Evolutionary conservation across 1,284 basidiomycete species (phyloP), one percentile per base, ranked within the genome.

Genomic region (Volvariella volvacea): DNA sequence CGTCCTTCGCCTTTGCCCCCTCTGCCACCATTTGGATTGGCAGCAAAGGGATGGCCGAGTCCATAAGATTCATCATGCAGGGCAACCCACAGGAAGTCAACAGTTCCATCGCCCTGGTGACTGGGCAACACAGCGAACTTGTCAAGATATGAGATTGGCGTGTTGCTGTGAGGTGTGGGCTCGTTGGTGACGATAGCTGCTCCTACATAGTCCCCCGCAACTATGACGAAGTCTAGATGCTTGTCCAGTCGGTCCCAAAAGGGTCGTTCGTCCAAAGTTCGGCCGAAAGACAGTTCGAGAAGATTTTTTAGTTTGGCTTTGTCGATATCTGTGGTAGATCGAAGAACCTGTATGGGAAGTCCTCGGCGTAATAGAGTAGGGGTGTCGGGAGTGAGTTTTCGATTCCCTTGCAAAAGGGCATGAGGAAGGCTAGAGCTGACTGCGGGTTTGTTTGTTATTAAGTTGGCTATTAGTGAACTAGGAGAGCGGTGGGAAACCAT

Each of bases 41-140:
- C 85, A 44, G 96, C 92, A 64, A 90, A 94, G 10, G 90, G 83
- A 47, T 94, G 76, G 4, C 95, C 96, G 12, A 98, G 78, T 19
- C 96, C 96, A 59, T 96, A 98, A 14, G 96, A 93, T 66, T 99
- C 96, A 66, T 99, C 96, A 55, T 98, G 92, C 44, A 99, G 70
- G 20, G 94, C 95, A 39, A 97, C 94, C 95, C 96, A 99, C 37
- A 99, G 71, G 68, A 99, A 99, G 68, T 99, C 96, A 45, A 99
- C 96, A 0, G 95, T 98, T 16, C 96, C 96, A 58, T 97, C 94
- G 14, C 96, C 96, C 64, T 99, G 96, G 62, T 98, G 80, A 48
- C 74, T 83, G 1, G 96, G 96, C 37, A 95, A 71, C 33, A 99
- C 93, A 12, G 94, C 95, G 63, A 99, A 99, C 66, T 99, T 99